Evolutionary conservation across 805 yeast species (phyloP).

Genomic region (Candida lessepsii): DNA sequence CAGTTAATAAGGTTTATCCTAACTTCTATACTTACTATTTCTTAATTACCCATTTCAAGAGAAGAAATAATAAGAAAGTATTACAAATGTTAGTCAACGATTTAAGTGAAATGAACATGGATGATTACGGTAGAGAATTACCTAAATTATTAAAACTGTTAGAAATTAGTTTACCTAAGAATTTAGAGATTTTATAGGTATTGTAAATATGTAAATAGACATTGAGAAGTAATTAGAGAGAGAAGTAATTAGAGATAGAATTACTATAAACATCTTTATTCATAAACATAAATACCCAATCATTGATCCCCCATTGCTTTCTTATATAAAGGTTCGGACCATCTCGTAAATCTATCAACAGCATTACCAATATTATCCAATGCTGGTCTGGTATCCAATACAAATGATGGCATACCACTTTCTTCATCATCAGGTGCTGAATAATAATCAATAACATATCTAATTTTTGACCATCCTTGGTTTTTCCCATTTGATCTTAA

Average conservation of each 20-base stretch:
- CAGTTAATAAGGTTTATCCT: constrained; percentile 30
- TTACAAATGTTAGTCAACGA: constrained; percentile 40
- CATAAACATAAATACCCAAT: constrained; percentile 2
- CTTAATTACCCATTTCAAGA: constrained; percentile 40
- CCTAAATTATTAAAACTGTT: constrained; percentile 32
- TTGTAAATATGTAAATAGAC: constrained; percentile 11
- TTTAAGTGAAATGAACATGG: constrained; percentile 27
- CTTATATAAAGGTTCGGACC: constrained; percentile 66
- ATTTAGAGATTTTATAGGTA: neutral
- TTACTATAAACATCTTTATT: neutral
- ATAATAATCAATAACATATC: constrained; percentile 95
- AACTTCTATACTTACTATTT: constrained; percentile 51
- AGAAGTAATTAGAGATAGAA: neutral
- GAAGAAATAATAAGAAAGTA: constrained; percentile 28
- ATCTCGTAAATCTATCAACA: constrained; percentile 64
- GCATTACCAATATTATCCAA: constrained; percentile 66
- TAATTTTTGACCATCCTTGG: constrained; percentile 63
- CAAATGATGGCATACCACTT: constrained; percentile 87
- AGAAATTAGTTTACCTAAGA: neutral
- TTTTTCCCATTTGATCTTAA: constrained; percentile 54
- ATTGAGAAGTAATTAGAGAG: no score
- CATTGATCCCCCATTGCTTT: constrained; percentile 60
- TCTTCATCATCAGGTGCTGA: constrained; percentile 89
- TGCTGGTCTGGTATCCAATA: constrained; percentile 94
- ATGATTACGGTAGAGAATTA: constrained; percentile 37